Conservation (phyloP, 805 yeast species). For the Wickerhamiella cacticola region DNA sequence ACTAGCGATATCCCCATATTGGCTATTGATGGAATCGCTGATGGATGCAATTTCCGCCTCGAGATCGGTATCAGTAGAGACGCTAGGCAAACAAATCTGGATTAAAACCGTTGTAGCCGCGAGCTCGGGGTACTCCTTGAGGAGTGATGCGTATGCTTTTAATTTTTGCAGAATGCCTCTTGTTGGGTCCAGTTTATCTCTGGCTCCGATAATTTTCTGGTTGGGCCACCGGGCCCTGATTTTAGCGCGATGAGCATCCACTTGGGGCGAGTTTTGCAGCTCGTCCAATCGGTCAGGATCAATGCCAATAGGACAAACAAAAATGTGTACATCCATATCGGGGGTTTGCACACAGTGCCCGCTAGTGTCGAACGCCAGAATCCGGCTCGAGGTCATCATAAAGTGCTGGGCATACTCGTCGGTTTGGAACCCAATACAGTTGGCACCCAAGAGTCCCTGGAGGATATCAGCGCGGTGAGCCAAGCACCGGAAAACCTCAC, state of each 20-base stretch:
- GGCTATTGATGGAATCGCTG: conserved; percentile 73
- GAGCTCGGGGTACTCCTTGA: conserved; percentile 58
- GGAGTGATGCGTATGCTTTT: conserved; percentile 71
- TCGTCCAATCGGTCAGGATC: conserved; percentile 36
- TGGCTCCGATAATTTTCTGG: conserved; percentile 61
- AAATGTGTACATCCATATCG: conserved; percentile 29
- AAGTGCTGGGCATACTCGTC: conserved; percentile 90
- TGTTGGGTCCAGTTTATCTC: conserved; percentile 79
- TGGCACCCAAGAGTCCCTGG: conserved; percentile 80
- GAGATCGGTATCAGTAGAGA: conserved; percentile 44
- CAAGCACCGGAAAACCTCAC: conserved; percentile 87
- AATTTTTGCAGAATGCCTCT: conserved; percentile 84
- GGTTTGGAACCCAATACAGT: conserved; percentile 78
- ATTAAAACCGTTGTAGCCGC: conserved; percentile 61
- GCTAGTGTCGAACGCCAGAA: conserved; percentile 72
- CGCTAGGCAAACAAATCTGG: conserved; percentile 62
- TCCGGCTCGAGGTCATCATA: conserved; percentile 74
- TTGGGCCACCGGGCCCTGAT: conserved; percentile 69
- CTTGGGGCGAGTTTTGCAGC: conserved; percentile 38
- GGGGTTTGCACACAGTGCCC: conserved; percentile 75
- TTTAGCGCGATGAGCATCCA: conserved; percentile 37
- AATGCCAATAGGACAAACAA: conserved; percentile 32
- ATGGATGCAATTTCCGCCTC: conserved; percentile 64
- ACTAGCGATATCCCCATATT: conserved; percentile 53
- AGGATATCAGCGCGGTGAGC: conserved; percentile 73